Conservation (phyloP, 768 basidiomycete genomes). For the Tylopilus felleus region DNA sequence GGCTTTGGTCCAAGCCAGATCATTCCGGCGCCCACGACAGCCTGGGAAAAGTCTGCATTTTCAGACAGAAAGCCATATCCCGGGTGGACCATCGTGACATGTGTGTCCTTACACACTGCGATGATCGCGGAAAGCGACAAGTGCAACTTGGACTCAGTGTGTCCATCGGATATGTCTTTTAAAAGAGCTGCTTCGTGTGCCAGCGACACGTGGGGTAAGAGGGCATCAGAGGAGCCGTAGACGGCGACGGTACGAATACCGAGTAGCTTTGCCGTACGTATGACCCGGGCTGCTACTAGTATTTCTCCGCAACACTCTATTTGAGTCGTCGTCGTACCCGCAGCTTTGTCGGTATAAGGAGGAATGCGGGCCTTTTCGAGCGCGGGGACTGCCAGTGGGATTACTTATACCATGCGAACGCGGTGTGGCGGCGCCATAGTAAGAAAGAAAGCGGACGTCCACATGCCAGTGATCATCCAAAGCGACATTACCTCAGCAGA, state of each 20-base stretch:
- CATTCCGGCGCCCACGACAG: conserved; percentile 46
- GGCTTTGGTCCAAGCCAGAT: conserved; percentile 57
- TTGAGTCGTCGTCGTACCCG: neutral
- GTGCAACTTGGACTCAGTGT: conserved; percentile 45
- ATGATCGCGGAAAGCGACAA: conserved; percentile 39
- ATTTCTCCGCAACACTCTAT: conserved; percentile 44
- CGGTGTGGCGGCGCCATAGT: too few species aligned
- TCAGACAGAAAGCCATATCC: conserved; percentile 69
- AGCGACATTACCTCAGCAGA: too few species aligned
- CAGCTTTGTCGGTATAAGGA: too few species aligned
- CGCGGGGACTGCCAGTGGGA: too few species aligned
- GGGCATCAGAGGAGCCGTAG: conserved; percentile 56
- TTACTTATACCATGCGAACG: too few species aligned
- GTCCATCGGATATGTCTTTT: conserved; percentile 14
- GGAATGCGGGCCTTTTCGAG: too few species aligned
- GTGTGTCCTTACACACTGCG: conserved; percentile 37
- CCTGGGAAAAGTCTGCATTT: conserved; percentile 52
- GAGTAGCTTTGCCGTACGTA: conserved; percentile 52
- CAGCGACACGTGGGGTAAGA: conserved; percentile 53
- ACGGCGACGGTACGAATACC: conserved; percentile 54
- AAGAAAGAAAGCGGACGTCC: too few species aligned
- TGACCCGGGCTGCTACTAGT: conserved; percentile 58
- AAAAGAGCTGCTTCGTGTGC: conserved; percentile 50
- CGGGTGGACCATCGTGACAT: conserved; percentile 54
- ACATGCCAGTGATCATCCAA: too few species aligned